Percentiles rank a stretch among this genome's conserved stretches.
Evolutionary conservation across 352 stramenopile species (phyloP).

Genomic region (Pelagophyceae sp.): DNA sequence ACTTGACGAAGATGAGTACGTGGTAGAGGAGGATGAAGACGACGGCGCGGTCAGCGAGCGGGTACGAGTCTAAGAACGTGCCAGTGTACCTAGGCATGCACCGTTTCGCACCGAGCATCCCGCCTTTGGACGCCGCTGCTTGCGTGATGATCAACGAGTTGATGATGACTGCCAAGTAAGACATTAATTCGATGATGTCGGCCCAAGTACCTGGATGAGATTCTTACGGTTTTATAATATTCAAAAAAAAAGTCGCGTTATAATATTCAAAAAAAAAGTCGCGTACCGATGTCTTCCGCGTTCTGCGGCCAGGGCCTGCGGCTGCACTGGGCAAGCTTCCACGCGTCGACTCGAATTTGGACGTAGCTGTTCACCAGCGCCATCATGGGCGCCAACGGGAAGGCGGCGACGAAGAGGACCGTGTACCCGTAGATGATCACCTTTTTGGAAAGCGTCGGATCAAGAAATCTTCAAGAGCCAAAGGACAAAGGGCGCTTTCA

Average conservation of each 20-base stretch:
- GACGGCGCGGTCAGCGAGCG: constrained; percentile 46
- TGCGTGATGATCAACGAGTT: constrained; percentile 69
- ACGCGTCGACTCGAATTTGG: constrained; percentile 73
- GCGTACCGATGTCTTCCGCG: constrained; percentile 72
- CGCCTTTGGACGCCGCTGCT: no score
- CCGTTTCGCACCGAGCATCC: no score
- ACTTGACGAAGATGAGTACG: constrained; percentile 54
- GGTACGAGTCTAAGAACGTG: constrained; percentile 45
- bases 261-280: no score
- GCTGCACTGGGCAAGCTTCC: constrained; percentile 58
- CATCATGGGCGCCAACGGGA: constrained; percentile 69
- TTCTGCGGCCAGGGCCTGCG: constrained; percentile 23
- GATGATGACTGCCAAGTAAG: constrained; percentile 61
- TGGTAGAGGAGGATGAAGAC: constrained; percentile 53
- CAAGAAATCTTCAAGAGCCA: neutral
- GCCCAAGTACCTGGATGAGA: constrained; percentile 53
- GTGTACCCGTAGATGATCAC: constrained; percentile 78
- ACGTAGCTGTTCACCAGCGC: constrained; percentile 75
- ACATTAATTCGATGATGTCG: constrained; percentile 73
- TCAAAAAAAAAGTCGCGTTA: no score
- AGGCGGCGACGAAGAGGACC: constrained; percentile 71
- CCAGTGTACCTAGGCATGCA: no score
- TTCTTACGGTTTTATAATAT: constrained; percentile 37
- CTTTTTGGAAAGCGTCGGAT: no score
- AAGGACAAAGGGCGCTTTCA: constrained; percentile 22